Conservation (phyloP, 2,329 filamentous ascomycete species). For the Macrophomina pseudophaseolina region DNA sequence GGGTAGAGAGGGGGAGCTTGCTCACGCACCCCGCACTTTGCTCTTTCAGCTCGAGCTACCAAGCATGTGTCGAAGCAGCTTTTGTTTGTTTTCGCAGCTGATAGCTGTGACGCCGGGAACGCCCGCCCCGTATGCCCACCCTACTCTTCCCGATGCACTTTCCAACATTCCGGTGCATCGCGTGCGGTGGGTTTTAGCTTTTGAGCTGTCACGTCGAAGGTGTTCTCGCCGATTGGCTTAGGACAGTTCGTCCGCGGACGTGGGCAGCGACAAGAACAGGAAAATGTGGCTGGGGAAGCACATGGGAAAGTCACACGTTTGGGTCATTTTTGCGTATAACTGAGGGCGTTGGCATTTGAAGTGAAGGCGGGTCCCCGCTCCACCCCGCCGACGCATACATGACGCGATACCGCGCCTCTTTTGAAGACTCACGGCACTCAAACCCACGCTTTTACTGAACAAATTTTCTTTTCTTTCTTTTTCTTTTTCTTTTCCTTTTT, state of each 20-base stretch:
- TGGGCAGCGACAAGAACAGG: background rate
- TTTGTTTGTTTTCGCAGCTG: background rate
- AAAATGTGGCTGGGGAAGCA: no score
- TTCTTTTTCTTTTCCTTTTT: no score
- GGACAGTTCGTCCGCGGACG: background rate
- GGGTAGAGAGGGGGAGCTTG: background rate
- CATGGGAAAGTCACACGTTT: no score
- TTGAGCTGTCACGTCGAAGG: background rate
- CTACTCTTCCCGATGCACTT: conserved; percentile 1
- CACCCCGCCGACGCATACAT: no score
- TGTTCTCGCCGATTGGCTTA: background rate
- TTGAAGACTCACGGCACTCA: no score
- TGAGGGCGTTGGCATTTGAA: no score
- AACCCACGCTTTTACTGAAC: no score
- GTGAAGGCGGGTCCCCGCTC: no score
- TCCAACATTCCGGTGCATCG: background rate
- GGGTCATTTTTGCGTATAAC: no score
- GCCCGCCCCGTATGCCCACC: background rate
- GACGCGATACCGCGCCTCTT: no score
- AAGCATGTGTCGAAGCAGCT: background rate
- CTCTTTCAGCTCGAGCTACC: background rate
- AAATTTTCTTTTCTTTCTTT: no score
- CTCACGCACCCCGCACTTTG: conserved; percentile 18
- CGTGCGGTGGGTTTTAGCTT: background rate
- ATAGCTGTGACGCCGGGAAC: background rate